Evolutionary conservation across 2,329 filamentous ascomycete genomes (phyloP).

Genomic region (Fusarium sp.): DNA sequence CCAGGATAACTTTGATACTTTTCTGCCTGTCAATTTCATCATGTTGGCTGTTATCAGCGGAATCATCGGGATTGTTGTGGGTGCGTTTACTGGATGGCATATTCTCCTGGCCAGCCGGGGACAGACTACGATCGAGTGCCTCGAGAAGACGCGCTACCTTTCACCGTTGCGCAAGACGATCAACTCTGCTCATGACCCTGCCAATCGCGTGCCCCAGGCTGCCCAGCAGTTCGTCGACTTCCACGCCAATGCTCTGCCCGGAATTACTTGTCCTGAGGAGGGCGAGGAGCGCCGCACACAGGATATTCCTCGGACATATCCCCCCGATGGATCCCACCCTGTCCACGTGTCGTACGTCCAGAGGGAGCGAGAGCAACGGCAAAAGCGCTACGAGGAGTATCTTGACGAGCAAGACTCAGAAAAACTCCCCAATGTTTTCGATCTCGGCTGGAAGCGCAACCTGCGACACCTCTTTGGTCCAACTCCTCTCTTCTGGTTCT

Average conservation of each 20-base stretch:
- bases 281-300: slow-evolving; percentile 73
- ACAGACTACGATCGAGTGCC: slow-evolving; percentile 94
- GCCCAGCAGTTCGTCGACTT: slow-evolving; percentile 84
- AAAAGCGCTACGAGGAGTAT: slow-evolving; percentile 77
- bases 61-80: slow-evolving; percentile 91
- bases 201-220: slow-evolving; percentile 66
- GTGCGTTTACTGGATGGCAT: slow-evolving; percentile 94
- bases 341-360: slow-evolving; percentile 69
- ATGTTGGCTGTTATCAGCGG: slow-evolving; percentile 88
- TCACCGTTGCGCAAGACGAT: slow-evolving; percentile 83
- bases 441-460: slow-evolving; percentile 88
- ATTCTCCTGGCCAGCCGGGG: slow-evolving; percentile 83
- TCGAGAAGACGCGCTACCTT: slow-evolving; percentile 96
- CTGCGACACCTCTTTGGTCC: slow-evolving; percentile 86
- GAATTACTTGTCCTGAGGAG: slow-evolving; percentile 85
- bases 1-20: slow-evolving; percentile 79
- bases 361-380: slow-evolving; percentile 69
- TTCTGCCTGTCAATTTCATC: slow-evolving; percentile 93
- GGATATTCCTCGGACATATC: slow-evolving; percentile 44
- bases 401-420: slow-evolving; percentile 91
- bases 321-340: slow-evolving; percentile 55
- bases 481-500: slow-evolving; percentile 78
- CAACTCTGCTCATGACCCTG: slow-evolving; percentile 71
- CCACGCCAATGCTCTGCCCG: slow-evolving; percentile 85
- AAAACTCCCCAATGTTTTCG: slow-evolving; percentile 93